These are phyloP conservation scores for Akanthomyces lecanii DNA, from an alignment of 2,329 filamentous ascomycete genomes.

Conservation along the genomic window DNA sequence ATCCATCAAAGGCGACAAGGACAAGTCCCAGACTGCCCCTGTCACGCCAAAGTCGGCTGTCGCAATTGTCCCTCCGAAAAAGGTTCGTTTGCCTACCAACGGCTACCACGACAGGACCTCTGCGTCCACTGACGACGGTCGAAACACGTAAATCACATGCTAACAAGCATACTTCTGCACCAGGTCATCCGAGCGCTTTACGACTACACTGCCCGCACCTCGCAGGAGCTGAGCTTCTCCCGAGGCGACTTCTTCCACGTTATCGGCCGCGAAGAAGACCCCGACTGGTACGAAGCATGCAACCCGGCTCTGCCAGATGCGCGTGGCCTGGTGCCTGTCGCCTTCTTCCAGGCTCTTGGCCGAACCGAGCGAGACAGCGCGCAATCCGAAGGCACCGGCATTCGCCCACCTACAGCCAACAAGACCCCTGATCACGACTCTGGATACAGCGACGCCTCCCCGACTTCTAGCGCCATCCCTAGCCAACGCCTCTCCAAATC, in stretches of 20 bases:
- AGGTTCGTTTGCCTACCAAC: constrained; percentile 57
- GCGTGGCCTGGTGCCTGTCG: constrained; percentile 86
- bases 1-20: constrained; percentile 88
- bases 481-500: constrained; percentile 44
- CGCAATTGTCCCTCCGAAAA: constrained; percentile 88
- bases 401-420: constrained; percentile 39
- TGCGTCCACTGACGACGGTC: not conserved
- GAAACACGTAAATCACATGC: not conserved
- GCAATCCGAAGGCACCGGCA: constrained; percentile 52
- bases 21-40: constrained; percentile 63
- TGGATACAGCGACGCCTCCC: constrained; percentile 56
- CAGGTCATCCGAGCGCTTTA: constrained; percentile 97
- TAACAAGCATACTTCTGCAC: not conserved
- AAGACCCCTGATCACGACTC: constrained; percentile 81
- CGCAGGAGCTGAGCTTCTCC: constrained; percentile 82
- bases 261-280: constrained; percentile 89
- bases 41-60: constrained; percentile 81
- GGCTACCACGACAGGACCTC: not conserved
- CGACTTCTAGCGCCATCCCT: constrained; percentile 22
- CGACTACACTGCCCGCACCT: constrained; percentile 75
- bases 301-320: constrained; percentile 86
- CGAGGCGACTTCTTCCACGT: constrained; percentile 98
- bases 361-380: constrained; percentile 88
- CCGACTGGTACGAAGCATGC: constrained; percentile 97
- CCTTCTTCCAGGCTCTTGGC: constrained; percentile 87